phyloP scores from a whole-genome alignment of 2,329 filamentous ascomycete species.

The Cadophora gregata region DNA sequence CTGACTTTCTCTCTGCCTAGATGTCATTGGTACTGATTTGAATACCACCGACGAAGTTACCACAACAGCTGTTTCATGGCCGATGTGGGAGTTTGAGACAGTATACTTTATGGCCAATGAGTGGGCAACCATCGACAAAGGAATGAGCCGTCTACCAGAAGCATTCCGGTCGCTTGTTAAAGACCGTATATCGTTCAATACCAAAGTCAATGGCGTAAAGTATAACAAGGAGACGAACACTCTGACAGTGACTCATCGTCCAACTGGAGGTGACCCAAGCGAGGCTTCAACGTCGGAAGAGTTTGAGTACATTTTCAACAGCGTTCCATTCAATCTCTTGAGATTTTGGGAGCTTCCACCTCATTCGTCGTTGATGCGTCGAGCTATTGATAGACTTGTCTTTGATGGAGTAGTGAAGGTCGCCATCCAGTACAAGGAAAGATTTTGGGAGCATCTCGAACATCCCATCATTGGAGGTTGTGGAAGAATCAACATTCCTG shows the following conservation, averaged over 20 bases:
- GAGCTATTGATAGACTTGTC: conserved; percentile 53
- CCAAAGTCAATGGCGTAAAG: conserved; percentile 61
- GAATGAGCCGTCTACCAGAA: conserved; percentile 61
- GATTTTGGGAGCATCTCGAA: conserved; percentile 61
- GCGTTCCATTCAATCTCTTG: conserved; percentile 42
- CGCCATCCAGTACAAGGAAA: conserved; percentile 70
- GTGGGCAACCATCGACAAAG: conserved; percentile 42
- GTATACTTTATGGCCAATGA: conserved; percentile 33
- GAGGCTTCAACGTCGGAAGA: no score
- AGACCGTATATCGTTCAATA: conserved; percentile 60
- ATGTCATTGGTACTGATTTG: no score
- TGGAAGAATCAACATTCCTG: conserved; percentile 65
- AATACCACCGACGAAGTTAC: no score
- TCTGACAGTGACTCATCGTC: conserved; percentile 64
- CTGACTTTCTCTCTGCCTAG: no score
- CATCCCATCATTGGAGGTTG: conserved; percentile 51
- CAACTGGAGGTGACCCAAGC: conserved; percentile 25
- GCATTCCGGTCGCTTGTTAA: conserved; percentile 68
- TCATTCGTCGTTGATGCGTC: conserved; percentile 50
- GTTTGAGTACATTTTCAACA: conserved; percentile 34
- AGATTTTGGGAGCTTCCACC: conserved; percentile 33
- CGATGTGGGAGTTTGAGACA: conserved; percentile 34
- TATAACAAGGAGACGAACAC: conserved; percentile 57
- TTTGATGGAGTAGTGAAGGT: conserved; percentile 55
- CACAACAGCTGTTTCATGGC: no score